Conservation (phyloP, 495 filamentous ascomycete genomes). For the Lentithecium fluviatile region DNA sequence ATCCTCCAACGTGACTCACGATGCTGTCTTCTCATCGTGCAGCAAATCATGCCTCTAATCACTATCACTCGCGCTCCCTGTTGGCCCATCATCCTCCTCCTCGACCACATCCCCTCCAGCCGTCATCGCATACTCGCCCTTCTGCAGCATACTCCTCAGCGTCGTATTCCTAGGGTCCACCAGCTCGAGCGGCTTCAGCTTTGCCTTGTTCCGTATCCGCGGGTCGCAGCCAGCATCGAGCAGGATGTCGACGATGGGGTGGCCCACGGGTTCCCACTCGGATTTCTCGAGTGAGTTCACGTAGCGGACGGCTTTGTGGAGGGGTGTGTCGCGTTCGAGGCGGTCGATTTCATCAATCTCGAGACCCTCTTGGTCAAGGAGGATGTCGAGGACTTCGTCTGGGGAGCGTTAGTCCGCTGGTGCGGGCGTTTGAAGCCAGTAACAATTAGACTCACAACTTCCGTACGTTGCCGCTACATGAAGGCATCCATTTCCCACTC, state of each 20-base stretch:
- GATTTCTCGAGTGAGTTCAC: constrained; percentile 57
- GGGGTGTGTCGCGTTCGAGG: constrained; percentile 80
- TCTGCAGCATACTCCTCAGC: constrained; percentile 66
- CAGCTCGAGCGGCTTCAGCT: constrained; percentile 65
- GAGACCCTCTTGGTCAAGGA: constrained; percentile 91
- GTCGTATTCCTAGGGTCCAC: constrained; percentile 70
- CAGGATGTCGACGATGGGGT: constrained; percentile 79
- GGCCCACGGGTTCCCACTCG: constrained; percentile 59
- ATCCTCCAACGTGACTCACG: neutral
- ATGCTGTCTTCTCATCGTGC: neutral
- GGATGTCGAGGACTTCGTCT: constrained; percentile 87
- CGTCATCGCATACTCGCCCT: constrained; percentile 62
- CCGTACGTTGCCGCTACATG: constrained; percentile 85
- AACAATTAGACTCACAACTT: constrained; percentile 63
- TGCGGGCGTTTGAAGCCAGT: neutral
- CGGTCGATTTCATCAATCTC: constrained; percentile 89
- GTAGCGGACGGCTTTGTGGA: constrained; percentile 84
- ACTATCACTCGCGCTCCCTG: constrained; percentile 44
- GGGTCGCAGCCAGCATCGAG: constrained; percentile 88
- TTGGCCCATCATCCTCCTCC: constrained; percentile 41
- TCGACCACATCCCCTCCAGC: constrained; percentile 41
- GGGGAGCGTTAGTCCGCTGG: neutral
- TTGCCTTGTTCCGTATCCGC: constrained; percentile 68
- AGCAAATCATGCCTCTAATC: constrained; percentile 22
- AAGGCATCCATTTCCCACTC: constrained; percentile 80